Conservation (phyloP, 2,329 filamentous ascomycete genomes). For the Diaporthe nobilis region DNA sequence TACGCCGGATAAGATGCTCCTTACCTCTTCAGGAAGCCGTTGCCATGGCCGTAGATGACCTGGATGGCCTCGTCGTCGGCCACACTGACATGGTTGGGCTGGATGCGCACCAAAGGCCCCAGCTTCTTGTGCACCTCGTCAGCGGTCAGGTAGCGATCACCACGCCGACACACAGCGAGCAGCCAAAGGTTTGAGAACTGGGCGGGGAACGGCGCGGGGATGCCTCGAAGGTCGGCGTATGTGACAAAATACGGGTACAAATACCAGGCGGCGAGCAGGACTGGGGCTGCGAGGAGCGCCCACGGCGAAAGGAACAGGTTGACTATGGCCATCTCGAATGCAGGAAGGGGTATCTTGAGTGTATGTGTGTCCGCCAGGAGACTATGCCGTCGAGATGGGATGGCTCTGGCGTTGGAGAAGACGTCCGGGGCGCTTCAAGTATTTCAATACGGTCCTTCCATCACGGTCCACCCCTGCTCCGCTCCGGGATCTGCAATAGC, state of each 20-base stretch:
- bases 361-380: not conserved
- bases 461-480: constrained; percentile 4
- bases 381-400: not conserved
- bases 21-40: constrained; percentile 80
- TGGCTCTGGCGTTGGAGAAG: not conserved
- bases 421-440: not conserved
- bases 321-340: constrained; percentile 50
- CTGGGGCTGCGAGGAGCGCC: constrained; percentile 61
- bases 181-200: constrained; percentile 87
- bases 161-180: constrained; percentile 74
- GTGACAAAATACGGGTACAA: constrained; percentile 73
- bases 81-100: constrained; percentile 87
- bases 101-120: constrained; percentile 85
- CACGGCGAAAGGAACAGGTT: constrained; percentile 59
- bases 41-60: constrained; percentile 83
- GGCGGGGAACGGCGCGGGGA: constrained; percentile 75
- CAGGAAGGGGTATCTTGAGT: not conserved
- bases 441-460: not conserved
- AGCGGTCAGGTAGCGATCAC: constrained; percentile 75
- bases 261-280: constrained; percentile 67
- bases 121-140: constrained; percentile 81
- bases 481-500: constrained; percentile 16
- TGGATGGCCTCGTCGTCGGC: constrained; percentile 85
- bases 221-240: constrained; percentile 61
- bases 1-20: constrained; percentile 41